phyloP scores from a whole-genome alignment of 2,329 filamentous ascomycete genomes.

The Allantophomopsis cytisporea region DNA sequence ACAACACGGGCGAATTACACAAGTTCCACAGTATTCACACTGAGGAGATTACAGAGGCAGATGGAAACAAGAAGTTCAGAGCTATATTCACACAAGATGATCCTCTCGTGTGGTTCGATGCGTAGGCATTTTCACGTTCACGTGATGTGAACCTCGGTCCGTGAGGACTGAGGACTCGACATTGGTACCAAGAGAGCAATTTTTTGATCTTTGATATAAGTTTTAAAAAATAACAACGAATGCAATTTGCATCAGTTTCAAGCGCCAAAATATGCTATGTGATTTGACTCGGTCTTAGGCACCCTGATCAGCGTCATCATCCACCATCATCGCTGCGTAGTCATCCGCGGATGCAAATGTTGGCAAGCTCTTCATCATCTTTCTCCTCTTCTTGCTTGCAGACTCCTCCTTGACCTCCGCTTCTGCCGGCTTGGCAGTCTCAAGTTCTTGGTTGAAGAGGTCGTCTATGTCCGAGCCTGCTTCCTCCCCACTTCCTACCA shows the following conservation, averaged over 20 bases:
- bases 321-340: constrained; percentile 73
- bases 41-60: constrained; percentile 27
- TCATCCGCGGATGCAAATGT: constrained; percentile 91
- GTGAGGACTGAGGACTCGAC: background rate
- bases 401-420: constrained; percentile 24
- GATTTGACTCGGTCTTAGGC: constrained; percentile 2
- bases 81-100: constrained; percentile 33
- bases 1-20: constrained; percentile 26
- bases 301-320: constrained; percentile 43
- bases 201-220: background rate
- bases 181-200: background rate
- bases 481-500: constrained; percentile 34
- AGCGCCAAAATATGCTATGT: background rate
- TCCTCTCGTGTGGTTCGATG: constrained; percentile 39
- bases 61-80: constrained; percentile 28
- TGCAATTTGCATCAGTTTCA: constrained; percentile 4
- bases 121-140: constrained; percentile 8
- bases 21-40: constrained; percentile 33
- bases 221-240: background rate
- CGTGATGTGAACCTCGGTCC: no score
- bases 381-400: constrained; percentile 48
- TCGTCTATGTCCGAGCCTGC: constrained; percentile 35
- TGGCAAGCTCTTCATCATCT: constrained; percentile 78
- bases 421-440: constrained; percentile 20
- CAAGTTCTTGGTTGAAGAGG: constrained; percentile 19